Percentiles rank a stretch among this genome's conserved stretches.
Evolutionary conservation across 345 rosid species (phyloP).

Genomic region (Punica granatum): DNA sequence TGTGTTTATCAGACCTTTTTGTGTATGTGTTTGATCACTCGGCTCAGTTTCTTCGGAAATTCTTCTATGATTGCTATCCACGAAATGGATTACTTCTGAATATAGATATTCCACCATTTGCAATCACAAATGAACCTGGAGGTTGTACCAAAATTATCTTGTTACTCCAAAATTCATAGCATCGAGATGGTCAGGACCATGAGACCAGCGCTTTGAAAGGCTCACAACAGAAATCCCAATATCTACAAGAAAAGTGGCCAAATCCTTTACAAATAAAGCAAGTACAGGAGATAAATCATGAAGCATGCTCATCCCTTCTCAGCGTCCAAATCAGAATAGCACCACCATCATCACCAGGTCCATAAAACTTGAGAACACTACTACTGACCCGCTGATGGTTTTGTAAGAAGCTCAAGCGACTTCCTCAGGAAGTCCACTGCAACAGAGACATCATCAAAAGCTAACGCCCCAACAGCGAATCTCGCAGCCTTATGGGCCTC

Average conservation of each 20-base stretch:
- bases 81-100: background rate
- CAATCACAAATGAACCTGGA: background rate
- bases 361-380: background rate
- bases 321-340: background rate
- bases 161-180: background rate
- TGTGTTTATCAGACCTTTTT: too few species aligned
- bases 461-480: conserved; percentile 95
- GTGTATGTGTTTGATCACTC: too few species aligned
- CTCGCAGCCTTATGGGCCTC: conserved; percentile 98
- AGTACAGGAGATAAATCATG: background rate
- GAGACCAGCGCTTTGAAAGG: background rate
- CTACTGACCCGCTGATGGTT: conserved; percentile 39
- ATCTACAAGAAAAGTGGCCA: background rate
- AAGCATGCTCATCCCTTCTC: background rate
- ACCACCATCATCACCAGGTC: background rate
- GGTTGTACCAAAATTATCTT: background rate
- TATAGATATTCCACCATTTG: background rate
- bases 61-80: background rate
- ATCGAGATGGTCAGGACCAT: background rate
- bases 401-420: conserved; percentile 81
- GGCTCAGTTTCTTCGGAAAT: too few species aligned
- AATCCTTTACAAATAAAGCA: background rate
- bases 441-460: conserved; percentile 81
- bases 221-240: background rate
- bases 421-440: conserved; percentile 77